Percentiles rank a stretch among this genome's conserved stretches.
phyloP scores from a whole-genome alignment of 768 basidiomycete species.

The Melanogaster broomeanus region DNA sequence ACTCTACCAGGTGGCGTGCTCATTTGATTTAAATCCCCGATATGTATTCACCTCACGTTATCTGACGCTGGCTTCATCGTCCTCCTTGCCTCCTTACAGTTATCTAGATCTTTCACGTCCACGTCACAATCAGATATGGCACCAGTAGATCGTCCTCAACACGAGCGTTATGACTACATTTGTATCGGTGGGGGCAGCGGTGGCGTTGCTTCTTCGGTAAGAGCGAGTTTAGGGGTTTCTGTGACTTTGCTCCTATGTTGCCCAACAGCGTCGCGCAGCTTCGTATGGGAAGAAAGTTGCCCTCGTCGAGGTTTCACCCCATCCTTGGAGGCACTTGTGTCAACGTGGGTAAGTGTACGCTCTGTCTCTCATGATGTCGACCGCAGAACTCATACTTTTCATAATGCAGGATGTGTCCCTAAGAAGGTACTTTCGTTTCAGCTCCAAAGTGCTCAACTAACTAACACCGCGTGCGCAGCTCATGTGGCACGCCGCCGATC shows the following conservation, averaged over 20 bases:
- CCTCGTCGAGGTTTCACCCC: conserved; percentile 72
- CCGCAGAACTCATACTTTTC: conserved; percentile 4
- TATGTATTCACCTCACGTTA: conserved; percentile 27
- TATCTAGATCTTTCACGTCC: conserved; percentile 46
- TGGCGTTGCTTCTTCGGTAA: conserved; percentile 83
- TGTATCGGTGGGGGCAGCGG: conserved; percentile 94
- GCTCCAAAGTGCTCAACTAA: background rate
- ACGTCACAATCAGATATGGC: conserved; percentile 57
- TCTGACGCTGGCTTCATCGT: background rate
- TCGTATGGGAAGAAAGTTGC: conserved; percentile 93
- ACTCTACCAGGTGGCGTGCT: conserved; percentile 27
- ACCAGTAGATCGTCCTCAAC: conserved; percentile 64
- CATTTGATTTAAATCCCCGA: background rate
- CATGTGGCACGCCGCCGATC: conserved; percentile 97
- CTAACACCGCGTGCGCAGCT: conserved; percentile 52
- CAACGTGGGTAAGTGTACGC: conserved; percentile 77
- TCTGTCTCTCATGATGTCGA: background rate
- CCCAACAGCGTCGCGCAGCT: conserved; percentile 81
- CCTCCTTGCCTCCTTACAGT: conserved; percentile 30
- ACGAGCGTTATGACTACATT: conserved; percentile 78
- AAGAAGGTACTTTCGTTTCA: conserved; percentile 67
- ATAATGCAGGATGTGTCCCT: conserved; percentile 81
- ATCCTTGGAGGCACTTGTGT: conserved; percentile 96
- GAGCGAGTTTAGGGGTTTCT: conserved; percentile 34
- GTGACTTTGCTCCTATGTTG: conserved; percentile 10